These are phyloP conservation scores for Aspergillus transmontanensis DNA, from an alignment of 2,329 filamentous ascomycete genomes.

Conservation along the genomic window DNA sequence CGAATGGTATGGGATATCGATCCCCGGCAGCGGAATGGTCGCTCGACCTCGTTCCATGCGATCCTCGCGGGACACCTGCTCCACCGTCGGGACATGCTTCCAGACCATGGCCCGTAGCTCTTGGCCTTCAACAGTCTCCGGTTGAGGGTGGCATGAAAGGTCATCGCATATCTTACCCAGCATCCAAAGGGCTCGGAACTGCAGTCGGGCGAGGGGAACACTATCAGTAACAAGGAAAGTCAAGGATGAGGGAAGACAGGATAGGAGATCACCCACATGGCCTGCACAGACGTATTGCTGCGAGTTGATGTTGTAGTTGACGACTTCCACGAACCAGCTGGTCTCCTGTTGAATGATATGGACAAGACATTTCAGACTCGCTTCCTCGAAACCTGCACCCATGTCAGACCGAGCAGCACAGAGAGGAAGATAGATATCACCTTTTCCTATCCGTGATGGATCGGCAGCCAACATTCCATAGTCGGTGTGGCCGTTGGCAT, in stretches of 20 bases:
- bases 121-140: no score
- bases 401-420: not conserved
- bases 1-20: slow-evolving; percentile 94
- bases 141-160: no score
- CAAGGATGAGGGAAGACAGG: no score
- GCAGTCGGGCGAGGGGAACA: no score
- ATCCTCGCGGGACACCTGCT: no score
- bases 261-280: slow-evolving; percentile 57
- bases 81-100: no score
- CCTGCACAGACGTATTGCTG: slow-evolving; percentile 71
- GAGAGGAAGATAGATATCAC: slow-evolving; percentile 40
- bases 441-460: slow-evolving; percentile 92
- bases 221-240: no score
- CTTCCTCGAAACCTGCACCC: slow-evolving; percentile 90
- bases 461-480: slow-evolving; percentile 99
- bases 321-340: slow-evolving; percentile 94
- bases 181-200: no score
- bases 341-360: slow-evolving; percentile 93
- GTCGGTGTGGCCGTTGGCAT: slow-evolving; percentile 89
- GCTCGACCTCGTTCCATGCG: slow-evolving; percentile 67
- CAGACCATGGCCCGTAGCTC: no score
- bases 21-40: slow-evolving; percentile 93
- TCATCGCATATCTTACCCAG: no score
- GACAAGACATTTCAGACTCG: slow-evolving; percentile 93
- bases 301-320: slow-evolving; percentile 84